Percentiles rank a stretch among this genome's conserved stretches.
Conservation (phyloP, 2,329 filamentous ascomycete genomes). For the Aspergillus pseudonomiae region DNA sequence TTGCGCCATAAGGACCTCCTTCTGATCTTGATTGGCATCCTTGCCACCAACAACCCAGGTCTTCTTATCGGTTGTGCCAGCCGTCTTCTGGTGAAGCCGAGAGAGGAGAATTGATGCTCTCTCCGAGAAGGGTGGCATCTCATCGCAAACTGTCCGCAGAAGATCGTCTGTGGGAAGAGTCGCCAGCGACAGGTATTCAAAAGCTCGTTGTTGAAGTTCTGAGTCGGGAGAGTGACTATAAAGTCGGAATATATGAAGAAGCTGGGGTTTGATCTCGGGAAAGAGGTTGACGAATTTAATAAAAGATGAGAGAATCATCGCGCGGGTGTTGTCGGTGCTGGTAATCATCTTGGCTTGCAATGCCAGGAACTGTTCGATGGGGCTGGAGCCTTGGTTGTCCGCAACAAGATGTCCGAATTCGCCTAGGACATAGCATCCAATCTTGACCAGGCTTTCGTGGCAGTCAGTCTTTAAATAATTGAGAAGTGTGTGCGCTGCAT, state of each 20-base stretch:
- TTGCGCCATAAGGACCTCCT: conserved; percentile 79
- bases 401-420: conserved; percentile 97
- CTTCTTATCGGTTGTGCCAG: conserved; percentile 87
- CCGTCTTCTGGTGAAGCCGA: conserved; percentile 90
- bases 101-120: conserved; percentile 89
- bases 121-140: conserved; percentile 98
- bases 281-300: conserved; percentile 98
- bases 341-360: conserved; percentile 86
- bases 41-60: conserved; percentile 99
- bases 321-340: conserved; percentile 85
- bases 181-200: conserved; percentile 87
- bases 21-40: conserved; percentile 81
- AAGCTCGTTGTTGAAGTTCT: conserved; percentile 93
- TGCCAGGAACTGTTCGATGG: conserved; percentile 95
- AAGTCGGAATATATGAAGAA: conserved; percentile 84
- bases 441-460: conserved; percentile 97
- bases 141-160: conserved; percentile 89
- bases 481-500: conserved; percentile 89
- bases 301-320: conserved; percentile 93
- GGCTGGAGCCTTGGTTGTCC: conserved; percentile 87
- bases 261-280: conserved; percentile 95
- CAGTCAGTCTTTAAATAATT: conserved; percentile 92
- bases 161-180: conserved; percentile 87
- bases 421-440: conserved; percentile 91
- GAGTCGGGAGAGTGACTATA: conserved; percentile 96